Conservation (phyloP, 129 eudicot species). For the Chrysanthemum makinoi region DNA sequence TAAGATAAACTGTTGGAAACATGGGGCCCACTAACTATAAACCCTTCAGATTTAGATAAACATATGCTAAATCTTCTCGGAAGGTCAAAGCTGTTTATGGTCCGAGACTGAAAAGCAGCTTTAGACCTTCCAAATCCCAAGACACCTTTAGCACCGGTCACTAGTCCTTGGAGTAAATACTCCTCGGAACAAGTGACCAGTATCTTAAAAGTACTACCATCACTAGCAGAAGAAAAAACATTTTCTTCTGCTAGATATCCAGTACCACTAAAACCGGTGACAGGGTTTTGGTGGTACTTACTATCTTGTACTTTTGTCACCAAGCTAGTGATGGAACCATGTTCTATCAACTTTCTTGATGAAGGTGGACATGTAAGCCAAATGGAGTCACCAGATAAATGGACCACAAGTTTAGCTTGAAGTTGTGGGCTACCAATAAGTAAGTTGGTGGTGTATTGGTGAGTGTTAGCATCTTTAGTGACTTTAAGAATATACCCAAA, state of each 20-base stretch:
- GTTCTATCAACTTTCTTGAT: slow-evolving; percentile 32
- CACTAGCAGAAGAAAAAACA: slow-evolving; percentile 33
- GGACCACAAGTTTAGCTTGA: slow-evolving; percentile 49
- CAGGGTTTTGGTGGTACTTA: slow-evolving; percentile 39
- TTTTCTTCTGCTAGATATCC: slow-evolving; percentile 49
- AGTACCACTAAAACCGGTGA: slow-evolving; percentile 28
- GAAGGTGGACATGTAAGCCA: slow-evolving; percentile 44
- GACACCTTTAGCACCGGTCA: slow-evolving; percentile 51
- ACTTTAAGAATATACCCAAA: slow-evolving; percentile 31
- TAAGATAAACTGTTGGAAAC: slow-evolving; percentile 28
- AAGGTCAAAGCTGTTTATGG: slow-evolving; percentile 36
- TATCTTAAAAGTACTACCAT: too few relatives aligned
- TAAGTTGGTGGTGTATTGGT: slow-evolving; percentile 53
- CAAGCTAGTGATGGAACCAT: slow-evolving; percentile 49
- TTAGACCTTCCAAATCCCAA: slow-evolving; percentile 68
- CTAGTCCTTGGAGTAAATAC: slow-evolving; percentile 43
- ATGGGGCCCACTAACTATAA: slow-evolving; percentile 36
- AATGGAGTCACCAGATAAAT: slow-evolving; percentile 52
- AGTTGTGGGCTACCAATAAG: slow-evolving; percentile 41
- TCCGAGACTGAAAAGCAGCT: slow-evolving; percentile 50
- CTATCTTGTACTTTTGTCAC: slow-evolving; percentile 34
- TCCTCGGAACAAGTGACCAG: slow-evolving; percentile 35
- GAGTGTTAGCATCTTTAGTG: slow-evolving; percentile 50
- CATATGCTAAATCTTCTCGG: slow-evolving; percentile 61
- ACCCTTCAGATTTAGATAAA: slow-evolving; percentile 55